phyloP scores from a whole-genome alignment of 805 yeast genomes.

The Torulaspora gathmanii region DNA sequence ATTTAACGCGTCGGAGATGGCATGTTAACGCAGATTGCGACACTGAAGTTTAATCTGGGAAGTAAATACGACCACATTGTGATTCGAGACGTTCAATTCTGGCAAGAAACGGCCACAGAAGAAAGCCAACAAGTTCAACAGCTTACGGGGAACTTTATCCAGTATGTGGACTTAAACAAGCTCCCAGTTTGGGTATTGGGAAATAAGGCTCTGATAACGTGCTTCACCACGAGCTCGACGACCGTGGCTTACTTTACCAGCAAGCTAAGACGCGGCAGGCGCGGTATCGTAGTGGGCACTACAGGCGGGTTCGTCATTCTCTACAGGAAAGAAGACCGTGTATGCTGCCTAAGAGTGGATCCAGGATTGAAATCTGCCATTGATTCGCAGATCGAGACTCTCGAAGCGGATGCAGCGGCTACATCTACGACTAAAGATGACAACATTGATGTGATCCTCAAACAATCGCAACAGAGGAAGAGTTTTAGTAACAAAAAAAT shows the following conservation, averaged over 20 bases:
- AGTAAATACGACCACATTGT: slow-evolving; percentile 17
- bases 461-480: slow-evolving; percentile 20
- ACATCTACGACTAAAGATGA: slow-evolving; percentile 7
- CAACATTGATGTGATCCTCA: slow-evolving; percentile 22
- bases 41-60: slow-evolving; percentile 24
- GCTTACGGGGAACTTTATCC: slow-evolving; percentile 19
- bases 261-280: slow-evolving; percentile 21
- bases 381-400: slow-evolving; percentile 11
- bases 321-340: slow-evolving; percentile 3
- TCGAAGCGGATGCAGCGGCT: background rate
- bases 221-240: slow-evolving; percentile 28
- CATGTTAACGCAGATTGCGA: slow-evolving; percentile 14
- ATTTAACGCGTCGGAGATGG: background rate
- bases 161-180: slow-evolving; percentile 22
- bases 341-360: slow-evolving; percentile 14
- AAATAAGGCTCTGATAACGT: slow-evolving; percentile 8
- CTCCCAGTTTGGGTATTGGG: slow-evolving; percentile 31
- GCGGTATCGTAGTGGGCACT: slow-evolving; percentile 24
- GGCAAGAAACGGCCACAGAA: slow-evolving; percentile 13
- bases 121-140: background rate
- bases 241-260: slow-evolving; percentile 28
- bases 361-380: slow-evolving; percentile 6
- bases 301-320: slow-evolving; percentile 7
- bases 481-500: slow-evolving; percentile 15
- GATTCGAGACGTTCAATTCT: slow-evolving; percentile 30